Evolutionary conservation across 768 basidiomycete species (phyloP).

Genomic region (Hypholoma fasciculare): DNA sequence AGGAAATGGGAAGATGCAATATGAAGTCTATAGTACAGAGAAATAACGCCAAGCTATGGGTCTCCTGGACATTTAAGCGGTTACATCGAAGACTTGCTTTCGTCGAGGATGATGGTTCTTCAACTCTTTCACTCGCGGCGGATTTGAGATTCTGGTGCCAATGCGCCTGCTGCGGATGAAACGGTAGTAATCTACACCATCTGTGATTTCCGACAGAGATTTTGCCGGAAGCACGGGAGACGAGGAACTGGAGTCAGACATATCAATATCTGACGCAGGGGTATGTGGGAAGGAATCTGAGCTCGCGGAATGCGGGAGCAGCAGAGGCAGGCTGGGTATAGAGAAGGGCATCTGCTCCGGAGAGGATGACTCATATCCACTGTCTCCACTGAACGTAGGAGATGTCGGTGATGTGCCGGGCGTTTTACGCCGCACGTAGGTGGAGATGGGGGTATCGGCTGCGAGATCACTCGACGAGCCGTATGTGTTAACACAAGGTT

Average conservation of each 20-base stretch:
- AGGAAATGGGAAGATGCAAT: slow-evolving; percentile 14
- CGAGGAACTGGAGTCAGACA: slow-evolving; percentile 14
- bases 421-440: slow-evolving; percentile 77
- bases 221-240: slow-evolving; percentile 18
- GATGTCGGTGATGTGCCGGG: slow-evolving; percentile 73
- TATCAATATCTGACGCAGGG: slow-evolving; percentile 35
- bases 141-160: slow-evolving; percentile 46
- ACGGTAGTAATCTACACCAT: slow-evolving; percentile 27
- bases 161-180: slow-evolving; percentile 34
- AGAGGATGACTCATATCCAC: slow-evolving; percentile 36
- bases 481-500: slow-evolving; percentile 47
- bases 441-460: slow-evolving; percentile 76
- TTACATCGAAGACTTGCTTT: slow-evolving; percentile 26
- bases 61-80: slow-evolving; percentile 15
- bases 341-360: slow-evolving; percentile 50
- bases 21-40: slow-evolving; percentile 18
- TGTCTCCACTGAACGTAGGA: slow-evolving; percentile 56
- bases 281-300: slow-evolving; percentile 44
- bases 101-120: slow-evolving; percentile 28
- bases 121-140: slow-evolving; percentile 33
- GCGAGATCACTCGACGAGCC: slow-evolving; percentile 51
- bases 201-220: slow-evolving; percentile 28
- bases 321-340: slow-evolving; percentile 64
- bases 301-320: slow-evolving; percentile 45
- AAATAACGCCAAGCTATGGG: slow-evolving; percentile 7